Base-by-base conservation (phyloP, 2,329 filamentous ascomycete species). In the Sporothrix phasma region DNA sequence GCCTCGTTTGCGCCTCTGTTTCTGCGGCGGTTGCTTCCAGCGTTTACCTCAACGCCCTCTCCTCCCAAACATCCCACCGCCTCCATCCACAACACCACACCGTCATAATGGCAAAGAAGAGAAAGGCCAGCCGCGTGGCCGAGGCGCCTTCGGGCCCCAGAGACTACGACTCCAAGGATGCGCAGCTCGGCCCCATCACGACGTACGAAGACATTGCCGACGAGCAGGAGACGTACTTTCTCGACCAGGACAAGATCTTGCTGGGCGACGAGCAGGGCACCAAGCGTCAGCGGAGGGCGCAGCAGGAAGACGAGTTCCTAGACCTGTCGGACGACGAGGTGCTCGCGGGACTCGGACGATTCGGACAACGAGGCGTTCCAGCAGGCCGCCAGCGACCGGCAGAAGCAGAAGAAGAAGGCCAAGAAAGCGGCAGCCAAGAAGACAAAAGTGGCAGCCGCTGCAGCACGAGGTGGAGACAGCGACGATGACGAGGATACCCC, bases 151-250 rank as follows among this genome's bases (percentile, higher is more conserved):
- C 76, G 8, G 83, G 81, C 3, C 82, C 83, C 3, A 79, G 78
- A 66, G 84, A 85, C 39, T 72, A 84, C 66, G 76, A 87, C 71
- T 72, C 78, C 56, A 76, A 77, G 37, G 85, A 87, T 67, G 84
- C 87, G 41, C 84, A 85, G 61, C 81, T 92, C 17, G 81, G 80
- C 24, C 62, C 66, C 22, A 78, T 87, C 70, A 79, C 75, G 54
- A 87, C 84, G 2, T 93, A 83, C 74, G 87, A 93, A 75, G 91
- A 96, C 76, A 88, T 99, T 70, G 90, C 92, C 68, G 88, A 97
- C 74, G 95, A 92, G 1, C 91, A 96, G 74, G 94, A 99, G 74
- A 91, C 96, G 73, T 96, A 96, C 74, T 90, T 93, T 71, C 80
- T 92, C 66, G 88, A 92, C 68, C 85, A 89, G 68, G 94, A 99